These are phyloP conservation scores for Camellia japonica DNA, from an alignment of 148 eudicot genomes.

Conservation along the genomic window DNA sequence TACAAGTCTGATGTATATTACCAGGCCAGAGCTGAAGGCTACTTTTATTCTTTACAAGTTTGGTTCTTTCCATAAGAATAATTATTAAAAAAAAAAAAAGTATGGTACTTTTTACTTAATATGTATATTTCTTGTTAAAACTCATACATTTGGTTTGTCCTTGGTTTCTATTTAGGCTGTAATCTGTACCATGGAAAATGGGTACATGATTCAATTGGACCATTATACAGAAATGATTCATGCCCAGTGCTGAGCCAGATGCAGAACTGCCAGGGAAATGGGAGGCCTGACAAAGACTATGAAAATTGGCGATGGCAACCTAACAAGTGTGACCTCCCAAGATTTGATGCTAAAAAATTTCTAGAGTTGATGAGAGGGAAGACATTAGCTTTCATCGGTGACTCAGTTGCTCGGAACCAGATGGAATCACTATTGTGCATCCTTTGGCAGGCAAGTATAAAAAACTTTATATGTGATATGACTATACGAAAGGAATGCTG, in stretches of 20 bases:
- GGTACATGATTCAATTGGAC: slow-evolving; percentile 70
- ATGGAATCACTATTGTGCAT: slow-evolving; percentile 77
- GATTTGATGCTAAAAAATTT: slow-evolving; percentile 67
- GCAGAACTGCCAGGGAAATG: slow-evolving; percentile 98
- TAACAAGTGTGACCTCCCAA: slow-evolving; percentile 72
- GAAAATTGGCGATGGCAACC: slow-evolving; percentile 95
- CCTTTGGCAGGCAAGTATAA: slow-evolving; percentile 78
- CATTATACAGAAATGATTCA: slow-evolving; percentile 70
- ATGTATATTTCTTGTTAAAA: background rate
- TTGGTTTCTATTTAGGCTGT: slow-evolving; percentile 48
- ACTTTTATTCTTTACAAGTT: background rate
- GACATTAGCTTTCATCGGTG: slow-evolving; percentile 81
- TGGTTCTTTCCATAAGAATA: background rate
- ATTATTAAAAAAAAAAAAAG: background rate
- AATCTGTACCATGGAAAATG: slow-evolving; percentile 90
- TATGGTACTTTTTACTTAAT: background rate
- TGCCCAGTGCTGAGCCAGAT: slow-evolving; percentile 82
- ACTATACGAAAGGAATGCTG: no score
- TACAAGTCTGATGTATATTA: background rate
- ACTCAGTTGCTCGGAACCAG: slow-evolving; percentile 88
- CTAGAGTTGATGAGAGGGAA: slow-evolving; percentile 83
- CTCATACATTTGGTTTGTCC: slow-evolving; percentile 7
- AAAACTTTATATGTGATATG: background rate
- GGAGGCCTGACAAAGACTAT: slow-evolving; percentile 95
- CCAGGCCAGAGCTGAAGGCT: background rate